Conservation (phyloP, 2,329 filamentous ascomycete species). For the Cercospora zeina region DNA sequence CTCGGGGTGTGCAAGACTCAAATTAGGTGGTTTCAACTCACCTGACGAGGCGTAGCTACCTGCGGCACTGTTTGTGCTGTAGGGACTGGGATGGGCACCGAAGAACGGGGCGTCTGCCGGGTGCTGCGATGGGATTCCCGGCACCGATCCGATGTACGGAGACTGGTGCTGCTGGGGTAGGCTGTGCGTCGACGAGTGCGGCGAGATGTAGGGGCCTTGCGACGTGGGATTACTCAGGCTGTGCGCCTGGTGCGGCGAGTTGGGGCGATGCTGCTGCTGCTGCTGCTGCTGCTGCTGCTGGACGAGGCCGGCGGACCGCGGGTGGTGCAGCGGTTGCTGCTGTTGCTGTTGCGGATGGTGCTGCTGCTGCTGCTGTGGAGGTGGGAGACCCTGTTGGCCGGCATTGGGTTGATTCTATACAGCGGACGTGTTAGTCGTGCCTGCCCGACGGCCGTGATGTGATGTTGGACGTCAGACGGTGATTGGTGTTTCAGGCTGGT, state of each 20-base stretch:
- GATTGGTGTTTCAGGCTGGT: slow-evolving; percentile 25
- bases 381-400: slow-evolving; percentile 65
- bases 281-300: slow-evolving; percentile 54
- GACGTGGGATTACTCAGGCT: slow-evolving; percentile 57
- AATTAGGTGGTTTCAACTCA: slow-evolving; percentile 52
- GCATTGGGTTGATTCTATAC: slow-evolving; percentile 37
- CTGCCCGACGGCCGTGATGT: slow-evolving; percentile 19
- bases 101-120: slow-evolving; percentile 71
- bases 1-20: slow-evolving; percentile 24
- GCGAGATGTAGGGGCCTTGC: slow-evolving; percentile 64
- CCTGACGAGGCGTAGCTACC: slow-evolving; percentile 86
- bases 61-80: slow-evolving; percentile 77
- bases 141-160: slow-evolving; percentile 67
- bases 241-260: slow-evolving; percentile 62
- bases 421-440: slow-evolving; percentile 27
- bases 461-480: slow-evolving; percentile 23
- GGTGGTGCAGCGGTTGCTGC: slow-evolving; percentile 63
- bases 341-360: background rate
- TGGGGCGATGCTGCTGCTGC: slow-evolving; percentile 60
- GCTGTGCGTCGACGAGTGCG: slow-evolving; percentile 63
- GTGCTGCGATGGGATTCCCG: slow-evolving; percentile 62
- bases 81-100: slow-evolving; percentile 75
- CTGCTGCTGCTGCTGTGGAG: slow-evolving; percentile 63
- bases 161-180: slow-evolving; percentile 53
- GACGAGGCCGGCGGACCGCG: slow-evolving; percentile 70